phyloP scores from a whole-genome alignment of 1,139 yeast genomes.

The Zygotorulaspora mrakii region DNA sequence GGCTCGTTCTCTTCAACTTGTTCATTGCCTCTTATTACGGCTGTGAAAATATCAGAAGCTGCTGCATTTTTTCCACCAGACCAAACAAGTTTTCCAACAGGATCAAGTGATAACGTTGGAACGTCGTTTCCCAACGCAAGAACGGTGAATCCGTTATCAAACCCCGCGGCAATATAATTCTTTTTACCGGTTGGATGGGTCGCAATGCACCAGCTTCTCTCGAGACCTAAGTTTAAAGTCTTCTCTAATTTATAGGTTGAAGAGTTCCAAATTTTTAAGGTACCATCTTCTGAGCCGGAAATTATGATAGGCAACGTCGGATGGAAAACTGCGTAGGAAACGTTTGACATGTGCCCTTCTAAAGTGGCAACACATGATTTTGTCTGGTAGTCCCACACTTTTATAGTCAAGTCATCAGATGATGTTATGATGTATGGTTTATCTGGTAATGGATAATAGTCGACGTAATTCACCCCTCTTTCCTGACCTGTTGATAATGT shows the following conservation, averaged over 20 bases:
- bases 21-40: slow-evolving; percentile 70
- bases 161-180: slow-evolving; percentile 84
- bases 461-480: slow-evolving; percentile 93
- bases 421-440: slow-evolving; percentile 92
- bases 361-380: slow-evolving; percentile 91
- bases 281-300: slow-evolving; percentile 81
- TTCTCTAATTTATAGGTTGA: slow-evolving; percentile 83
- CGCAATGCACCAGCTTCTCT: slow-evolving; percentile 95
- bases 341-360: slow-evolving; percentile 91
- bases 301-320: slow-evolving; percentile 88
- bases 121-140: slow-evolving; percentile 89
- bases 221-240: slow-evolving; percentile 84
- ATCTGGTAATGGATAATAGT: slow-evolving; percentile 94
- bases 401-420: slow-evolving; percentile 86
- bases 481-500: slow-evolving; percentile 88
- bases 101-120: slow-evolving; percentile 91
- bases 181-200: slow-evolving; percentile 55
- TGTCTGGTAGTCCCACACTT: slow-evolving; percentile 97
- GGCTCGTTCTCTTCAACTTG: slow-evolving; percentile 78
- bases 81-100: slow-evolving; percentile 85
- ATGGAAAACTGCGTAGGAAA: slow-evolving; percentile 94
- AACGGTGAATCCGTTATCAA: slow-evolving; percentile 88
- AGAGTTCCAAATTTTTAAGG: slow-evolving; percentile 75
- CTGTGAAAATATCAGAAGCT: slow-evolving; percentile 67
- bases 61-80: slow-evolving; percentile 65